Conservation (phyloP, 2,329 filamentous ascomycete species). For the Cryphonectria japonica region DNA sequence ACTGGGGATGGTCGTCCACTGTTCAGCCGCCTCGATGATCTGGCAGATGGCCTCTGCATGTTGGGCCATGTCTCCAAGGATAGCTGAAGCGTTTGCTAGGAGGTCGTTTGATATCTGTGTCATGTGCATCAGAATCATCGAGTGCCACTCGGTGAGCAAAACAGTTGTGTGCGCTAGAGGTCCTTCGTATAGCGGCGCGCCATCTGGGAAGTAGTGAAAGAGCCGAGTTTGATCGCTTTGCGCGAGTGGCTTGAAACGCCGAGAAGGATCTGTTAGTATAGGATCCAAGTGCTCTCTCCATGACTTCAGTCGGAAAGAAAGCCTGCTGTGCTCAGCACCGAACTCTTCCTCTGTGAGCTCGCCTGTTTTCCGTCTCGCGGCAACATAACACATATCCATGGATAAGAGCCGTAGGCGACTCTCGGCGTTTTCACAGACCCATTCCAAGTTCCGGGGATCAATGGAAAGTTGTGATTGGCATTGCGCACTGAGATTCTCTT, state of each 20-base stretch:
- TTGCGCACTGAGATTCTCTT: conserved; percentile 65
- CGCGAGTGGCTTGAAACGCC: conserved; percentile 60
- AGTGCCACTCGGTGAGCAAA: conserved; percentile 75
- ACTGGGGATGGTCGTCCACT: conserved; percentile 70
- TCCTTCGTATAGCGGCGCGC: conserved; percentile 63
- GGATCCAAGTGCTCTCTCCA: conserved; percentile 64
- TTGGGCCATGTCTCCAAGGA: conserved; percentile 59
- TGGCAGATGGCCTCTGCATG: conserved; percentile 74
- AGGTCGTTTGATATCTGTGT: conserved; percentile 68
- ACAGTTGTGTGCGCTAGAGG: conserved; percentile 77
- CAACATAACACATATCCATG: conserved; percentile 78
- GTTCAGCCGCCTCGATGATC: conserved; percentile 77
- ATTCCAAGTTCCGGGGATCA: conserved; percentile 65
- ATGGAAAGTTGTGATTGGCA: conserved; percentile 61
- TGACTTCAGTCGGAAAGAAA: conserved; percentile 49
- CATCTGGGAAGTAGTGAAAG: conserved; percentile 67
- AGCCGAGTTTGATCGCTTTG: conserved; percentile 59
- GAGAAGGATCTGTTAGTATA: conserved; percentile 62
- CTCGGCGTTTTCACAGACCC: conserved; percentile 69
- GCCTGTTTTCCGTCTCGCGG: conserved; percentile 68
- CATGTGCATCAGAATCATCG: conserved; percentile 78
- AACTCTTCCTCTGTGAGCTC: conserved; percentile 70
- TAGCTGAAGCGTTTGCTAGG: conserved; percentile 52
- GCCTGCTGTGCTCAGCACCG: conserved; percentile 58
- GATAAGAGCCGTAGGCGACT: conserved; percentile 73